Evolutionary conservation across 768 basidiomycete species (phyloP).

Genomic region (Auricularia sp.): DNA sequence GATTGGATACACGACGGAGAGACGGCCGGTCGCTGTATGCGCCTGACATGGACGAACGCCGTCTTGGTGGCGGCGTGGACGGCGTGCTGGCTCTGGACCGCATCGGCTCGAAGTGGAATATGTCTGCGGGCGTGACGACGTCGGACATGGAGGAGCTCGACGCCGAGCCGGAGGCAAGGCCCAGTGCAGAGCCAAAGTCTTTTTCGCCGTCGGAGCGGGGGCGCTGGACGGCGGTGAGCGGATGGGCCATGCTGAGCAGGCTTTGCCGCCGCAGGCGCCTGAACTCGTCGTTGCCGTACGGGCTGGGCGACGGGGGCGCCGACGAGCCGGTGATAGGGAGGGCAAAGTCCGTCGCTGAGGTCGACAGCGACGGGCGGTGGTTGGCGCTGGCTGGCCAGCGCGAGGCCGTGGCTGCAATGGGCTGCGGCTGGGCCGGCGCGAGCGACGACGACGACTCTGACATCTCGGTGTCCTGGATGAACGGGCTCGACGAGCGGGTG

Average conservation of each 20-base stretch:
- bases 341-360: neutral
- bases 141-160: neutral
- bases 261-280: neutral
- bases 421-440: neutral
- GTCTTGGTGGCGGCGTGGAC: neutral
- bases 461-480: neutral
- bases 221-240: neutral
- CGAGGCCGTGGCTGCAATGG: neutral
- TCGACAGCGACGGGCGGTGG: neutral
- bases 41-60: neutral
- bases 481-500: conserved; percentile 1
- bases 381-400: neutral
- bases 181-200: neutral
- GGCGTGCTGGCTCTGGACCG: neutral
- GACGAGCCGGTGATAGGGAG: neutral
- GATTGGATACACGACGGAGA: neutral
- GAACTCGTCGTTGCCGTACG: neutral
- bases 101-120: neutral
- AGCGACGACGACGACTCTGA: neutral
- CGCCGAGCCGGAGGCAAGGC: neutral
- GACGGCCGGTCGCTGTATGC: neutral
- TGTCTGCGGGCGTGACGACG: neutral
- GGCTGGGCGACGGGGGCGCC: neutral
- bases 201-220: neutral
- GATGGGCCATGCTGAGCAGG: neutral